These are phyloP conservation scores for Melanogaster broomeanus DNA, from an alignment of 768 basidiomycete species.

Conservation along the genomic window DNA sequence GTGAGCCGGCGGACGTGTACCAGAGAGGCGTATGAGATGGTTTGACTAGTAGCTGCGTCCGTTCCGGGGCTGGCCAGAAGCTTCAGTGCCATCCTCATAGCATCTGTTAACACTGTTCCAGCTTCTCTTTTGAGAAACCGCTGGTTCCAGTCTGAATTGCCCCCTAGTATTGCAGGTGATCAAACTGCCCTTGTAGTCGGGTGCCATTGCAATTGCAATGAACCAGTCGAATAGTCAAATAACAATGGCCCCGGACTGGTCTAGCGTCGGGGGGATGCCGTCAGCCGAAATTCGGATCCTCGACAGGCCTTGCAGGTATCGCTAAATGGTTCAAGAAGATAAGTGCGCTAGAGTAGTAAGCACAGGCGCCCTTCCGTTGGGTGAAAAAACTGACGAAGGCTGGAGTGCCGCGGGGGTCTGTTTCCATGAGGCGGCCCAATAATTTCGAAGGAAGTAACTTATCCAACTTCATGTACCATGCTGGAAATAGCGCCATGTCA, in stretches of 20 bases:
- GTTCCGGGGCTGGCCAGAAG: slow-evolving; percentile 14
- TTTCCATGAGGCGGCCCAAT: slow-evolving; percentile 5
- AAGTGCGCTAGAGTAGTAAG: neutral
- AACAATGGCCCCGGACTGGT: slow-evolving; percentile 10
- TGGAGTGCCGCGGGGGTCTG: slow-evolving; percentile 10
- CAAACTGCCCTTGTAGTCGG: slow-evolving; percentile 6
- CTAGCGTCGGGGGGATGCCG: slow-evolving; percentile 1
- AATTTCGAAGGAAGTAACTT: slow-evolving; percentile 2
- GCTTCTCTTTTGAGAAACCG: neutral
- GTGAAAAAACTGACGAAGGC: slow-evolving; percentile 7
- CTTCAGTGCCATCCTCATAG: neutral
- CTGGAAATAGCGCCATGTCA: slow-evolving; percentile 4
- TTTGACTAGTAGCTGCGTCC: slow-evolving; percentile 12
- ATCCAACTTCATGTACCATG: slow-evolving; percentile 15
- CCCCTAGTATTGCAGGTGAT: slow-evolving; percentile 7
- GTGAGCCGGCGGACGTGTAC: neutral
- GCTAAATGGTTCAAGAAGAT: slow-evolving; percentile 1
- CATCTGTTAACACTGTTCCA: slow-evolving; percentile 6
- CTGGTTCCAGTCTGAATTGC: slow-evolving; percentile 13
- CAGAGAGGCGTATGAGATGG: slow-evolving; percentile 8
- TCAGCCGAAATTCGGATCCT: slow-evolving; percentile 8
- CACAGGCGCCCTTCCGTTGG: slow-evolving; percentile 6
- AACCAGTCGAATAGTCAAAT: neutral
- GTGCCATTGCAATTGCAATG: slow-evolving; percentile 10
- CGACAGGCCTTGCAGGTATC: neutral